Base-by-base conservation (phyloP, 2,329 filamentous ascomycete genomes). In the Nothopassalora personata region DNA sequence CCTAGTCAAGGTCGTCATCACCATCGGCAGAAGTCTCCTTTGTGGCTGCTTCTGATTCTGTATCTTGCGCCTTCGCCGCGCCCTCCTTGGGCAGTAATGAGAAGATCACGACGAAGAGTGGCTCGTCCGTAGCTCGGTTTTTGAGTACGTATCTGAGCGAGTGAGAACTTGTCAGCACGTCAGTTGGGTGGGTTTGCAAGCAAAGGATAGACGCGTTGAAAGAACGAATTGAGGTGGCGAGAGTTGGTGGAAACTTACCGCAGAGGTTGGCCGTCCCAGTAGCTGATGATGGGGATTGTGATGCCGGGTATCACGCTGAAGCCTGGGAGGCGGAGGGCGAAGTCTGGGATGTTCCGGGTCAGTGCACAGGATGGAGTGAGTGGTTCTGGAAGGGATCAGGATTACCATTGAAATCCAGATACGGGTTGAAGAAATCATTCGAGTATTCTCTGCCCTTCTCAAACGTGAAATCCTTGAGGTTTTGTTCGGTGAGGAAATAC, bases 141-240 rank as follows among this genome's bases (percentile, higher is more conserved):
- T 92, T 93, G 70, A 97, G 82, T 59, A 95, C 90, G 76, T 97
- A 97, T 82, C 92, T 92, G 77, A 95, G 83, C 66, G 86, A 82
- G 77, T 95, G 90, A 79, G 89, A 88, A 80, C 89, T 89, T 71
- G 58, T 68, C 62, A 67, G 62, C 60, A 60, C 65, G 68, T 68
- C 63, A 70, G 66, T 65, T 53, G 53, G 54, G 9, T 50, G 52
- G 23, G 7, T 56, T n/a, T 36, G 55, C 34, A 36, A 54, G 46
- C 33, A 59, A 43, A 51, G 36, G 18, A 28, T 7, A 43, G 23
- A 57, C 36, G 39, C 64, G 60, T 39, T 53, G 54, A 52, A 64
- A 51, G 75, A 68, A 57, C 73, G 48, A 75, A 63, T 15, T 60
- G 64, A 56, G 73, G 50, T 57, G 19, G 31, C 54, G 11, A 59